Evolutionary conservation across 2,329 filamentous ascomycete species (phyloP).

Genomic region (Aspergillus arachidicola): DNA sequence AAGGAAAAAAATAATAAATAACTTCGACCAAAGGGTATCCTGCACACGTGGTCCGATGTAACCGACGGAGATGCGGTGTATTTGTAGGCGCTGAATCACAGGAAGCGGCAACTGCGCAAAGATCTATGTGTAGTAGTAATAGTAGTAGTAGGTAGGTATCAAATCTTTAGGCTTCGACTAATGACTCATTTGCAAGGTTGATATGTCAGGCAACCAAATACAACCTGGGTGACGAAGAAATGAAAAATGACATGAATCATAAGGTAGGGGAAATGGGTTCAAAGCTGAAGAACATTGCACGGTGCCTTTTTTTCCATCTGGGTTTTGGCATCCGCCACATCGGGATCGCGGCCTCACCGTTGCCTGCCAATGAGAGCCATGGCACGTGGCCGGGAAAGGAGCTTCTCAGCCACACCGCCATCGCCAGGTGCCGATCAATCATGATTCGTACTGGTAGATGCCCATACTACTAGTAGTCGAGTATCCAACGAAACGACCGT

Average conservation of each 20-base stretch:
- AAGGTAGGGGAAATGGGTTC: not conserved
- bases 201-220: conserved; percentile 17
- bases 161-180: conserved; percentile 15
- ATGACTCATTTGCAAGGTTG: conserved; percentile 14
- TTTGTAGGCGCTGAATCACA: conserved; percentile 15
- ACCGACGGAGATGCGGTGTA: conserved; percentile 12
- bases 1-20: not conserved
- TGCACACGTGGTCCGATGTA: conserved; percentile 18
- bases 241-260: not conserved
- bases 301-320: not conserved
- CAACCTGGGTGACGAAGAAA: not conserved
- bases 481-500: not conserved
- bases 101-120: conserved; percentile 6
- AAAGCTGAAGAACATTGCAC: not conserved
- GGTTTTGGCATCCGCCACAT: conserved; percentile 6
- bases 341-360: conserved; percentile 10
- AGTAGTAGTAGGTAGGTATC: not conserved
- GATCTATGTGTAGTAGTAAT: not conserved
- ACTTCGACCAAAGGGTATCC: not conserved
- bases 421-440: not conserved
- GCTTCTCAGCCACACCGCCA: conserved; percentile 15
- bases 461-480: too few species aligned
- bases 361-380: conserved; percentile 11
- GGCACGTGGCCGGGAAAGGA: conserved; percentile 10
- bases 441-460: not conserved